A percentile compares a stretch with the other conserved stretches of the same genome.
Evolutionary conservation across 139 green algal species (phyloP).

Genomic region (Picochlorum sp.): DNA sequence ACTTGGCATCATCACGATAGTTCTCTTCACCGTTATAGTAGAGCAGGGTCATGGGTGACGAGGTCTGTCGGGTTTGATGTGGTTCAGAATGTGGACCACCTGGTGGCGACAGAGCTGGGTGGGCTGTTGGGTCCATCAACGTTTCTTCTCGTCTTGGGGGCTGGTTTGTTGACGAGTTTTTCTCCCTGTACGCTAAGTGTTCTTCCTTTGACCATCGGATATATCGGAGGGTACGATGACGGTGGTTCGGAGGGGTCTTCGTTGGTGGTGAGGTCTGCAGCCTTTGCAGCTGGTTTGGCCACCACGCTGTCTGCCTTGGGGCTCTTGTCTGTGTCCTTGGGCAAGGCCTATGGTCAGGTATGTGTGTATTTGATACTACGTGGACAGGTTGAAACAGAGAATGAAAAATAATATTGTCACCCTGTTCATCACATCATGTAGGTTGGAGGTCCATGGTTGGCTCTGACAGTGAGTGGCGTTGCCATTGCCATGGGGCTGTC

Average conservation of each 20-base stretch:
- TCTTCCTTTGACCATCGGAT: constrained; percentile 83
- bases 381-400: neutral
- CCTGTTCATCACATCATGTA: too few relatives aligned
- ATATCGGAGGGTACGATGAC: constrained; percentile 70
- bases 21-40: too few relatives aligned
- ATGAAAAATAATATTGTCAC: too few relatives aligned
- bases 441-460: constrained; percentile 21
- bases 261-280: constrained; percentile 24
- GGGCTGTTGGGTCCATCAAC: constrained; percentile 52
- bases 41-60: too few relatives aligned
- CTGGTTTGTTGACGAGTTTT: constrained; percentile 84
- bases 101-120: constrained; percentile 39
- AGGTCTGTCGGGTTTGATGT: constrained; percentile 7
- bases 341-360: constrained; percentile 72
- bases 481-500: constrained; percentile 92
- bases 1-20: too few relatives aligned
- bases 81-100: constrained; percentile 24
- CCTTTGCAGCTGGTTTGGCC: constrained; percentile 79
- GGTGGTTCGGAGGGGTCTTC: neutral
- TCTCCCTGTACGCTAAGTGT: constrained; percentile 87
- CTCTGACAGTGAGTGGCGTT: constrained; percentile 46
- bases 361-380: constrained; percentile 23
- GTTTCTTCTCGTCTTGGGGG: constrained; percentile 59
- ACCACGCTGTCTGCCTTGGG: constrained; percentile 80
- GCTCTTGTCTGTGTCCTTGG: constrained; percentile 53